Conservation (phyloP, 164 flowering plant genomes). For the grape (Vitis vinifera) region DNA sequence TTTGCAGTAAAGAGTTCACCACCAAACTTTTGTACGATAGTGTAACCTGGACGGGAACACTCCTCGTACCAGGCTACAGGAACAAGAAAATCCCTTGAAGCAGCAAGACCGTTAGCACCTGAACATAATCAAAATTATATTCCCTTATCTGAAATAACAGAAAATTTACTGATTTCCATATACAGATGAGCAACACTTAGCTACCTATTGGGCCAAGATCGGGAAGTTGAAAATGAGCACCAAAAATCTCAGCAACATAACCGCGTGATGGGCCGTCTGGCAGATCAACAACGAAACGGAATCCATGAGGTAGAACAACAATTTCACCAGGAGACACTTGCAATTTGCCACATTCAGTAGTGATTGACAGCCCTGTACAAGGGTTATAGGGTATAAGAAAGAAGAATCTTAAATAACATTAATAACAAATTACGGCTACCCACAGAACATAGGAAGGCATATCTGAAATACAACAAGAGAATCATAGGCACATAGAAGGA, state of each 20-base stretch:
- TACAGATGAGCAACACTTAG: slow-evolving; percentile 5
- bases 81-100: slow-evolving; percentile 84
- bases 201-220: slow-evolving; percentile 97
- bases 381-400: slow-evolving; percentile 1
- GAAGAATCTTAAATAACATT: not conserved
- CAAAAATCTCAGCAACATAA: slow-evolving; percentile 89
- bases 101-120: slow-evolving; percentile 99
- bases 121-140: slow-evolving; percentile 10
- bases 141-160: not conserved
- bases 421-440: no score
- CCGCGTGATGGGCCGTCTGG: slow-evolving; percentile 97
- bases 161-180: not conserved
- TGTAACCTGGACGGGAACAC: slow-evolving; percentile 52
- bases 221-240: slow-evolving; percentile 91
- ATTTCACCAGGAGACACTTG: slow-evolving; percentile 87
- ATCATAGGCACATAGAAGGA: no score
- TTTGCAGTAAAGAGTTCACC: slow-evolving; percentile 89
- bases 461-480: no score
- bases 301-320: slow-evolving; percentile 87
- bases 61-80: slow-evolving; percentile 88
- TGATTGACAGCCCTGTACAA: slow-evolving; percentile 75
- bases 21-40: slow-evolving; percentile 84
- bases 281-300: slow-evolving; percentile 68
- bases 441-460: no score
- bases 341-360: slow-evolving; percentile 85